Evolutionary conservation across 495 filamentous ascomycete genomes (phyloP), one percentile per base, ranked within the genome.

Genomic region (Xylaria acuta): DNA sequence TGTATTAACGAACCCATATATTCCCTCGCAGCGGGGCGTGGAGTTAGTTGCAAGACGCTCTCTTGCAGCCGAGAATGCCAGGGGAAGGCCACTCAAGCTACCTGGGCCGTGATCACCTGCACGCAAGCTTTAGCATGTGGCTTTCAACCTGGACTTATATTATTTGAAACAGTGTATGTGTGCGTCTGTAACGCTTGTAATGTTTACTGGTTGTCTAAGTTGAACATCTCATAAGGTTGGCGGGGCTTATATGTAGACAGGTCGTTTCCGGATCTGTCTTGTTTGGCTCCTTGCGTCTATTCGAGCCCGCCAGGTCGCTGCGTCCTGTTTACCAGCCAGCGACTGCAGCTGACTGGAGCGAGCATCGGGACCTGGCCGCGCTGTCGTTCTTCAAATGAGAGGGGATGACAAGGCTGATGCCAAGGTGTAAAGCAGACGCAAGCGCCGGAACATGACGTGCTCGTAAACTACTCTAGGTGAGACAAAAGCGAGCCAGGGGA

Each of bases 341-440:
- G 2, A 40, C 9, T 14, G 12, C 6, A 49, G 41, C 41, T 47
- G 40, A 49, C 12, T 49, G 27, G 62, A 16, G 40, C 40, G 20
- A 22, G 43, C 5, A 27, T 43, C 32, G 64, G 25, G 18, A n/a
- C 20, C 32, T 60, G 56, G 32, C n/a, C 27, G 32, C 20, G 32
- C n/a, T 63, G n/a, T 63, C 11, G 22, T 22, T n/a, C 40, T 65
- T 36, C n/a, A 51, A 32, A n/a, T 65, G n/a, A n/a, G 18, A 65
- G 30, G 16, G 30, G 43, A 45, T 51, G 59, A 14, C 59, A 25
- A 40, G 59, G 34, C 34, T 40, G 59, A 22, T 22, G 36, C 34
- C 36, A 22, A 41, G 59, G 36, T 11, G 36, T 16, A 62, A 62
- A 38, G 34, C n/a, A 25, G 36, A 16, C 20, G 11, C 8, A 25